phyloP scores from a whole-genome alignment of 768 basidiomycete genomes.

The Tricholoma flavovirens region DNA sequence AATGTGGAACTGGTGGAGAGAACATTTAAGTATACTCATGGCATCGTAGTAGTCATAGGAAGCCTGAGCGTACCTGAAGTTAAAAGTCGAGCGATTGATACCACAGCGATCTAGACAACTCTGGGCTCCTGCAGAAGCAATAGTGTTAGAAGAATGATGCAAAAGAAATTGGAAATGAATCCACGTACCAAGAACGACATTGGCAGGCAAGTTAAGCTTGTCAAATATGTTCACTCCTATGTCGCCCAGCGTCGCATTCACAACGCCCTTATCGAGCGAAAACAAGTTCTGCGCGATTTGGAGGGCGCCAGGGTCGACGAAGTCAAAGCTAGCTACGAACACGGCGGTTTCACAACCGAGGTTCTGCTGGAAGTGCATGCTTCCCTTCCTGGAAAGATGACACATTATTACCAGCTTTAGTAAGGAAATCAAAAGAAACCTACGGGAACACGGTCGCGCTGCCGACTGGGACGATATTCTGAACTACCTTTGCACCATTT shows the following conservation, averaged over 20 bases:
- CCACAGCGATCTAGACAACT: not conserved
- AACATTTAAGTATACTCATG: not conserved
- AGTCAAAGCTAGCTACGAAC: not conserved
- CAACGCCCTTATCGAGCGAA: not conserved
- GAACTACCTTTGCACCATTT: not conserved
- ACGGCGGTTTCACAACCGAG: not conserved
- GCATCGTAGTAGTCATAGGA: not conserved
- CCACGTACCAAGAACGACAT: not conserved
- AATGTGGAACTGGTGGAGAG: not conserved
- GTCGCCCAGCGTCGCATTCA: not conserved
- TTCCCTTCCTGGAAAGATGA: not conserved
- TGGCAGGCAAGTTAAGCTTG: not conserved
- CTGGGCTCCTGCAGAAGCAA: not conserved
- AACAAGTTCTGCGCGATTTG: not conserved
- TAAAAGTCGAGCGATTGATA: not conserved
- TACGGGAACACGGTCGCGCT: not conserved
- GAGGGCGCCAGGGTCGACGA: not conserved
- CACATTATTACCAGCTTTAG: not conserved
- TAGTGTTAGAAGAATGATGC: not conserved
- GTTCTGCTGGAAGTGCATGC: not conserved
- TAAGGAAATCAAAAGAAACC: not conserved
- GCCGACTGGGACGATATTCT: not conserved
- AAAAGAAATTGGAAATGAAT: not conserved
- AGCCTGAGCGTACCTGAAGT: not conserved
- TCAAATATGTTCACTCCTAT: not conserved